A percentile compares a stretch with the other conserved stretches of the same genome.
phyloP scores from a whole-genome alignment of 148 eudicot genomes.

The Beta vulgaris region DNA sequence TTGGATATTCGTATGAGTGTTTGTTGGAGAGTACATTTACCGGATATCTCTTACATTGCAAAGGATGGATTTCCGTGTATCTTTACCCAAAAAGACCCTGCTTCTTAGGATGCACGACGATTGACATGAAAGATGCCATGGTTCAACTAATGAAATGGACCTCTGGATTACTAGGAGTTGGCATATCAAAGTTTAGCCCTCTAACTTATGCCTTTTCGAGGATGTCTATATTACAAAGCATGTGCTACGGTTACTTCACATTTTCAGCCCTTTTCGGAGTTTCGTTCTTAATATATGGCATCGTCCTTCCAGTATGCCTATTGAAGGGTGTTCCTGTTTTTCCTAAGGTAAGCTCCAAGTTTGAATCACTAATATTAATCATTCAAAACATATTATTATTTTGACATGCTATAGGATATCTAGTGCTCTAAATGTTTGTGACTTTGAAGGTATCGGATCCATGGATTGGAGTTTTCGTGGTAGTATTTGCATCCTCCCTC shows the following conservation, averaged over 20 bases:
- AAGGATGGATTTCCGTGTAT: conserved; percentile 34
- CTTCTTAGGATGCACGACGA: conserved; percentile 31
- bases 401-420: no score
- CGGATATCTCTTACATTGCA: conserved; percentile 29
- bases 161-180: conserved; percentile 30
- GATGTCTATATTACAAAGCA: conserved; percentile 27
- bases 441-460: conserved; percentile 27
- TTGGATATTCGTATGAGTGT: conserved; percentile 33
- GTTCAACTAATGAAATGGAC: conserved; percentile 33
- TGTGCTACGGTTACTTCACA: conserved; percentile 28
- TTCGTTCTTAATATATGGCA: conserved; percentile 25
- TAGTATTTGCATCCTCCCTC: conserved; percentile 22
- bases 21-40: conserved; percentile 31
- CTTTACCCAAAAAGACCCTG: conserved; percentile 32
- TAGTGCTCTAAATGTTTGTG: no score
- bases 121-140: conserved; percentile 36
- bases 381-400: no score
- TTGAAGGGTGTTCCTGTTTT: conserved; percentile 23
- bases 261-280: conserved; percentile 14
- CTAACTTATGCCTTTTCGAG: conserved; percentile 28
- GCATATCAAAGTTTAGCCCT: conserved; percentile 28
- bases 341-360: conserved; percentile 34
- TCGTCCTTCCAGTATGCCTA: conserved; percentile 23
- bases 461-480: conserved; percentile 20
- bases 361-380: no score